These are phyloP conservation scores for Oryza nivara DNA, from an alignment of 176 grass and related monocot species.

Conservation along the genomic window DNA sequence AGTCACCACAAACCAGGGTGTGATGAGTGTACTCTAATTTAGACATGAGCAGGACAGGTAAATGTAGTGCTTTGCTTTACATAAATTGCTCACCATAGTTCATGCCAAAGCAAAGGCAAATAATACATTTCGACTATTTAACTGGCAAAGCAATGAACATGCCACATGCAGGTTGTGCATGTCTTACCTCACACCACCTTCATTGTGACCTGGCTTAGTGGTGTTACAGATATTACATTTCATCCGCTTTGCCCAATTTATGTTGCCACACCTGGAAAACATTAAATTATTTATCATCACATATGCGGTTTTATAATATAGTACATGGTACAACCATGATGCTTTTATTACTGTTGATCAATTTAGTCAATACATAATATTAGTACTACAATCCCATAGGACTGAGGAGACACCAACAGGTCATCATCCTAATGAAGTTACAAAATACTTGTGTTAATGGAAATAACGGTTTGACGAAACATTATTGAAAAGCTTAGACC, in stretches of 20 bases:
- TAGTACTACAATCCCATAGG: not conserved
- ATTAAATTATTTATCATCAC: not conserved
- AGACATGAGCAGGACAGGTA: not conserved
- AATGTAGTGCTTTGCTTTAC: not conserved
- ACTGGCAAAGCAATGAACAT: not conserved
- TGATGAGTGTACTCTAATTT: not conserved
- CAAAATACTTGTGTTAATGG: not conserved
- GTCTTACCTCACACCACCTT: constrained; percentile 83
- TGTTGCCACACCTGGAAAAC: constrained; percentile 81
- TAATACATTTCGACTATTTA: not conserved
- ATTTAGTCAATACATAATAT: not conserved
- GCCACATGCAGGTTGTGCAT: not conserved
- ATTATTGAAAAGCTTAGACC: not conserved
- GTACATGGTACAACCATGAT: not conserved
- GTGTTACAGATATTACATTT: constrained; percentile 99
- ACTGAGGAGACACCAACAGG: no score
- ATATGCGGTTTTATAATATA: not conserved
- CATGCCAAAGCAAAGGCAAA: not conserved
- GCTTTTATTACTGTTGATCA: not conserved
- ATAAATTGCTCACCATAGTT: not conserved
- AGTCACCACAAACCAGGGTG: not conserved
- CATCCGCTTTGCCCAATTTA: constrained; percentile 93
- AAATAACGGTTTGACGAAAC: constrained; percentile 11
- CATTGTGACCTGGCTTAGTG: constrained; percentile 83
- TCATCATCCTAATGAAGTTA: no score